Conservation (phyloP, 2,329 filamentous ascomycete genomes). For the Fusarium secorum region DNA sequence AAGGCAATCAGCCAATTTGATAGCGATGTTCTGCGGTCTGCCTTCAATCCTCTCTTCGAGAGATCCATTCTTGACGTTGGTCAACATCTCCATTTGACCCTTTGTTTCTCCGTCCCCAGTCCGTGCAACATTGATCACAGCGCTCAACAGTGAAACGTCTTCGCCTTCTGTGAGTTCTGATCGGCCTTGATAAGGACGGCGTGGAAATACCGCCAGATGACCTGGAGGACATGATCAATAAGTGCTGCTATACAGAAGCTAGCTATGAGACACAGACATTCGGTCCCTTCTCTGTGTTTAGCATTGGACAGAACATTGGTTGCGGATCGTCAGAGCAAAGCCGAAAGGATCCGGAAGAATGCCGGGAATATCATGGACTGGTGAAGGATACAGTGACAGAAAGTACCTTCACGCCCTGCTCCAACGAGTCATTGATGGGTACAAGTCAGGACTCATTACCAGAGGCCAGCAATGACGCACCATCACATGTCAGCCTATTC, state of each 20-base stretch:
- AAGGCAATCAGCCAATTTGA: accelerated
- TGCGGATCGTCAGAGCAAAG: no score
- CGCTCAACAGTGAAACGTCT: not conserved
- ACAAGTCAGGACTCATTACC: not conserved
- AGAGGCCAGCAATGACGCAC: not conserved
- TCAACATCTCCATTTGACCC: not conserved
- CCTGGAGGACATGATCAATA: not conserved
- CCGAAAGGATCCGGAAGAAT: no score
- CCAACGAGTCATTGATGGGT: accelerated
- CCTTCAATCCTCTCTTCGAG: not conserved
- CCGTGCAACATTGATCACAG: not conserved
- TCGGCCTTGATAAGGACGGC: not conserved
- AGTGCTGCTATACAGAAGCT: not conserved
- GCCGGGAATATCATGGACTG: no score
- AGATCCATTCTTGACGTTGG: not conserved
- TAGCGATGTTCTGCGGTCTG: not conserved
- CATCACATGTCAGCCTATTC: no score
- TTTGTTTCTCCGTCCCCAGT: not conserved
- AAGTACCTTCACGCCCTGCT: no score
- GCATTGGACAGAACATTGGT: no score
- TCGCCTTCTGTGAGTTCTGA: not conserved
- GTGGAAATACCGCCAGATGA: not conserved
- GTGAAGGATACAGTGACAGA: no score
- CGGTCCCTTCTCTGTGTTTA: not conserved
- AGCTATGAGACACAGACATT: not conserved